A percentile compares a stretch with the other conserved stretches of the same genome.
phyloP scores from a whole-genome alignment of 768 basidiomycete genomes.

The Trametes elegans region DNA sequence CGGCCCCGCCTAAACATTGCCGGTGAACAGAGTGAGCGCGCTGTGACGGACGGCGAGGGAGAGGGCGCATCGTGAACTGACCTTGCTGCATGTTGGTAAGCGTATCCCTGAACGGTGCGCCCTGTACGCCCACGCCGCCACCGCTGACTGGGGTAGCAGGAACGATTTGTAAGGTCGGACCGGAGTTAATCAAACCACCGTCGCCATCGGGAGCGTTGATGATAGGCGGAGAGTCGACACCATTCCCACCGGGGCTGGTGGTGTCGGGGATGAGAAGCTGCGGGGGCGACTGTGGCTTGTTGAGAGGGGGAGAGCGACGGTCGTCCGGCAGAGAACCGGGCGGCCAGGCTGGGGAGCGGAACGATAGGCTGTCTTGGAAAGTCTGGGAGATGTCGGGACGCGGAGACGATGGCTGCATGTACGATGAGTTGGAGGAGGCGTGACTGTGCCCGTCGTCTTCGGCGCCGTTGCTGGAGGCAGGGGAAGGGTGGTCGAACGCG shows the following conservation, averaged over 20 bases:
- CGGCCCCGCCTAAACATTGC: slow-evolving; percentile 2
- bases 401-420: slow-evolving; percentile 50
- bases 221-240: slow-evolving; percentile 41
- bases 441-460: slow-evolving; percentile 52
- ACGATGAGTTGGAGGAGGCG: slow-evolving; percentile 69
- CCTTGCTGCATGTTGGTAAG: slow-evolving; percentile 52
- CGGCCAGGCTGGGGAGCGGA: slow-evolving; percentile 63
- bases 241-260: slow-evolving; percentile 41
- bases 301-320: slow-evolving; percentile 38
- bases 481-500: slow-evolving; percentile 63
- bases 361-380: slow-evolving; percentile 57
- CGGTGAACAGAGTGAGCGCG: not conserved
- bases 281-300: slow-evolving; percentile 66
- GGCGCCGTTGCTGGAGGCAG: slow-evolving; percentile 52
- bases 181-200: slow-evolving; percentile 42
- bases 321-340: slow-evolving; percentile 40
- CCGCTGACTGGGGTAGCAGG: slow-evolving; percentile 80
- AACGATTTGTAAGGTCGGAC: slow-evolving; percentile 74
- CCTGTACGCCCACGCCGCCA: slow-evolving; percentile 46
- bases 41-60: not conserved
- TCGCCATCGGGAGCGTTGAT: slow-evolving; percentile 65
- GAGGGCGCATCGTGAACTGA: slow-evolving; percentile 36
- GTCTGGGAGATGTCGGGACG: slow-evolving; percentile 52
- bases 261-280: slow-evolving; percentile 56
- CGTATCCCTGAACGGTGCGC: slow-evolving; percentile 52